Evolutionary conservation across 208 protist genomes (phyloP), one percentile per base, ranked within the genome.

Genomic region (Trypanosoma lewisi): DNA sequence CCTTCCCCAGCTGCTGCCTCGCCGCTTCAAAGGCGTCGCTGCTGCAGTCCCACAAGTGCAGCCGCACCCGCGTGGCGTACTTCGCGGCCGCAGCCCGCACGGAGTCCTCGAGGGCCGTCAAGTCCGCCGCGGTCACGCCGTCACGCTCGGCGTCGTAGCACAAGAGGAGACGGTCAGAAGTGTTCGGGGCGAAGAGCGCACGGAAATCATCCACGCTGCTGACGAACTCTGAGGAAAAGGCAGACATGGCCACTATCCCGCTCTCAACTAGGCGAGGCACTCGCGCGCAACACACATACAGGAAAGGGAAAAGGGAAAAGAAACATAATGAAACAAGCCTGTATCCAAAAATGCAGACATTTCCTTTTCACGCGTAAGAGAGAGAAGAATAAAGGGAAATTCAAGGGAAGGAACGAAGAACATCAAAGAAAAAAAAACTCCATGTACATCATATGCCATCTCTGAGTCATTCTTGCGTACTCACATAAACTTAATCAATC

Each of bases 11-110:
- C 56, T 94, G 87, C 33, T 57, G 41, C 42, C 77, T 80, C 2
- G 84, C 87, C 2, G 57, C 59, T 4, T 37, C 55, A 65, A 94
- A 94, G 16, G 73, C 64, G 2, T 52, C 25, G 53, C 65, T 77
- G 2, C 68, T 65, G 68, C 84, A 94, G 53, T 94, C 70, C 87
- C 87, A 94, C 2, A 90, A n/a, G 49, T 77, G 83, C 9, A 94
- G 57, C 12, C 52, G 19, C 12, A 91, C 21, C 9, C 33, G 47
- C 4, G 73, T 50, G n/a, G 62, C 48, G 67, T 76, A 54, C 45
- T 55, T 8, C 39, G 42, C 59, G 4, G 55, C 70, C 0, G 74
- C 67, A 14, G 58, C 28, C n/a, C 63, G 48, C 27, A 89, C 76
- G 36, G 62, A 28, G 2, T 55, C 9, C 30, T 83, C 56, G 23